Percentiles rank a stretch among this genome's conserved stretches.
phyloP scores from a whole-genome alignment of 768 basidiomycete species.

The Floccularia luteovirens region DNA sequence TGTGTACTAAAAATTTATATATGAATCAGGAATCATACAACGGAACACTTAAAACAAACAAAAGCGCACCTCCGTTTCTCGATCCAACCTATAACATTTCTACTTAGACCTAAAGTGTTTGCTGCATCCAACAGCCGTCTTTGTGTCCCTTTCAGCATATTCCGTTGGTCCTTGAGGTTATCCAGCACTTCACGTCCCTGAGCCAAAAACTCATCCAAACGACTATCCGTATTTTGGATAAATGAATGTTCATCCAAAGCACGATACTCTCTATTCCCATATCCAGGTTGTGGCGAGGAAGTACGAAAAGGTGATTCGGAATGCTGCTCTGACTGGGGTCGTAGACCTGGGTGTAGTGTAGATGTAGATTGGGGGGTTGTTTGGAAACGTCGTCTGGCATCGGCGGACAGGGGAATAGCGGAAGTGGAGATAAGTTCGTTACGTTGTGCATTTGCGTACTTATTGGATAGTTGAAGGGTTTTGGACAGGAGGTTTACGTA shows the following conservation, averaged over 20 bases:
- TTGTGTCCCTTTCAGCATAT: slow-evolving; percentile 93
- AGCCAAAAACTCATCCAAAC: slow-evolving; percentile 84
- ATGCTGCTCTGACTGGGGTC: slow-evolving; percentile 37
- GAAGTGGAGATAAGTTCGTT: slow-evolving; percentile 54
- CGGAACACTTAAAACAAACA: background rate
- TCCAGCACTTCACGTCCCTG: slow-evolving; percentile 91
- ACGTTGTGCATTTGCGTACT: slow-evolving; percentile 58
- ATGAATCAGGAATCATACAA: no score
- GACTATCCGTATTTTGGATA: slow-evolving; percentile 71
- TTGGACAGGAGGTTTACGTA: background rate
- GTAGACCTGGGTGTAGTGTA: slow-evolving; percentile 46
- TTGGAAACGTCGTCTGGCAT: slow-evolving; percentile 64
- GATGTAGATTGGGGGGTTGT: slow-evolving; percentile 32
- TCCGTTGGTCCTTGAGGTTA: slow-evolving; percentile 87
- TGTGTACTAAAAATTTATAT: slow-evolving; percentile 59
- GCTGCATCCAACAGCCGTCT: slow-evolving; percentile 81
- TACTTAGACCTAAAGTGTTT: slow-evolving; percentile 89
- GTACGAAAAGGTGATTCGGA: slow-evolving; percentile 85
- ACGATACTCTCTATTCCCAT: slow-evolving; percentile 59
- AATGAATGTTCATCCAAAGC: slow-evolving; percentile 89
- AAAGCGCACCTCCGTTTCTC: slow-evolving; percentile 78
- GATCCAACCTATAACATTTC: slow-evolving; percentile 96
- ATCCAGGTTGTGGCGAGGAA: slow-evolving; percentile 44
- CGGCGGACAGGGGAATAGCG: slow-evolving; percentile 30
- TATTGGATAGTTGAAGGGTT: slow-evolving; percentile 4